Conservation (phyloP, 139 green algal genomes). For the Auxenochlorella pyrenoidosa region DNA sequence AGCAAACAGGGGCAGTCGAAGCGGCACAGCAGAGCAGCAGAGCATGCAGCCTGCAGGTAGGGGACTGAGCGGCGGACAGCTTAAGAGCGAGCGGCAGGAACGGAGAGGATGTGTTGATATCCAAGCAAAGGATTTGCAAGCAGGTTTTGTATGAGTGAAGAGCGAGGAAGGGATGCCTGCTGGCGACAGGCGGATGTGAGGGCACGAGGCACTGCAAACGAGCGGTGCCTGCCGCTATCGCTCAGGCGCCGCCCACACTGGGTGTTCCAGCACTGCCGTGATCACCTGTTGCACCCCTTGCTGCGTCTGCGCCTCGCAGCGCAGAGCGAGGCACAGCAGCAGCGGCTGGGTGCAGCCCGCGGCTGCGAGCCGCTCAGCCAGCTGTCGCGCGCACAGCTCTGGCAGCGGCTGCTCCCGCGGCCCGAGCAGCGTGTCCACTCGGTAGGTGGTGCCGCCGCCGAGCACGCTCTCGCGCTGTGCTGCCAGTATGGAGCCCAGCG, state of each 20-base stretch:
- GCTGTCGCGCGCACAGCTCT: conserved; percentile 41
- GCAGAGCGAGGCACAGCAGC: conserved; percentile 45
- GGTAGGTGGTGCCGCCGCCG: conserved; percentile 37
- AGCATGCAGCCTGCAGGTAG: too few species aligned
- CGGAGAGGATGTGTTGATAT: too few species aligned
- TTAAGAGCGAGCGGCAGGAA: too few species aligned
- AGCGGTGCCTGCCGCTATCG: too few species aligned
- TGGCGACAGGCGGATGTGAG: too few species aligned
- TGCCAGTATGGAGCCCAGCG: conserved; percentile 48
- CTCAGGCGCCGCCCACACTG: conserved; percentile 20
- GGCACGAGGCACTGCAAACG: too few species aligned
- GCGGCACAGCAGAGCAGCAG: too few species aligned
- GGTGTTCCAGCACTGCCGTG: conserved; percentile 16
- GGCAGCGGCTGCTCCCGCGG: conserved; percentile 35
- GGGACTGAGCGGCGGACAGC: too few species aligned
- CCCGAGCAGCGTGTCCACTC: conserved; percentile 45
- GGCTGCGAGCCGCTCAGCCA: conserved; percentile 42
- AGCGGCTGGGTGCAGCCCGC: conserved; percentile 38
- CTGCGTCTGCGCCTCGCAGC: neutral
- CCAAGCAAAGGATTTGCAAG: too few species aligned
- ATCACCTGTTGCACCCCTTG: conserved; percentile 18
- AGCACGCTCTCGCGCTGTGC: conserved; percentile 41
- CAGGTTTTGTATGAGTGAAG: too few species aligned
- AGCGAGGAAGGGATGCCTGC: too few species aligned
- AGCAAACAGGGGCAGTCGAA: too few species aligned